Conservation (phyloP, 148 eudicot species). For the Polygonum aviculare region DNA sequence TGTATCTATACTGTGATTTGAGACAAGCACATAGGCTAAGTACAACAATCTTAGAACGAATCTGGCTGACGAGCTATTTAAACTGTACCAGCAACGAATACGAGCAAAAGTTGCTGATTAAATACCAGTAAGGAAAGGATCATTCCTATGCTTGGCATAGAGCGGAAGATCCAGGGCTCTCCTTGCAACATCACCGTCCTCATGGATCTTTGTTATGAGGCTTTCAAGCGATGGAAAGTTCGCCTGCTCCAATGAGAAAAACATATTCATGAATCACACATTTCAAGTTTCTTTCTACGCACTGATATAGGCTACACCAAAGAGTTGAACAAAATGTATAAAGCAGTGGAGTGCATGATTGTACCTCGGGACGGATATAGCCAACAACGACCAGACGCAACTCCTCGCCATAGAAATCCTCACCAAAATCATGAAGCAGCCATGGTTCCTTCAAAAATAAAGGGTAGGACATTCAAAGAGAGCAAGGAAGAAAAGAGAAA, state of each 20-base stretch:
- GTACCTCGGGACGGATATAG: slow-evolving; percentile 85
- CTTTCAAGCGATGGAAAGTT: slow-evolving; percentile 63
- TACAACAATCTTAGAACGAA: background rate
- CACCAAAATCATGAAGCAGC: slow-evolving; percentile 86
- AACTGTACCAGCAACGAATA: background rate
- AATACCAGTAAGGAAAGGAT: slow-evolving; percentile 32
- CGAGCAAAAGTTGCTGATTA: background rate
- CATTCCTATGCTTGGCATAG: slow-evolving; percentile 49
- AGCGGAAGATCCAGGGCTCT: slow-evolving; percentile 73
- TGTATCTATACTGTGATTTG: too few species aligned
- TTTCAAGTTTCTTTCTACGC: background rate
- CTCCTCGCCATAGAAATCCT: slow-evolving; percentile 91
- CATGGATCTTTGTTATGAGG: slow-evolving; percentile 60
- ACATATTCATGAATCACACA: background rate
- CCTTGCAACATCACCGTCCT: slow-evolving; percentile 64
- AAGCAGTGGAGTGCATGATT: background rate
- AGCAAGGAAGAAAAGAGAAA: background rate
- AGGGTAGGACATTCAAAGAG: background rate
- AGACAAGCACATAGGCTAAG: too few species aligned
- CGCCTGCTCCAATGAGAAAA: slow-evolving; percentile 28
- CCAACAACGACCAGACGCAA: slow-evolving; percentile 73
- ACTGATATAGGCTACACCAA: too few species aligned
- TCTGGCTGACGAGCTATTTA: background rate
- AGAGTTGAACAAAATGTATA: background rate
- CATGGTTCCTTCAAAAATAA: slow-evolving; percentile 66